phyloP scores from a whole-genome alignment of 2,329 filamentous ascomycete species.

The Cyclaneusma minus region DNA sequence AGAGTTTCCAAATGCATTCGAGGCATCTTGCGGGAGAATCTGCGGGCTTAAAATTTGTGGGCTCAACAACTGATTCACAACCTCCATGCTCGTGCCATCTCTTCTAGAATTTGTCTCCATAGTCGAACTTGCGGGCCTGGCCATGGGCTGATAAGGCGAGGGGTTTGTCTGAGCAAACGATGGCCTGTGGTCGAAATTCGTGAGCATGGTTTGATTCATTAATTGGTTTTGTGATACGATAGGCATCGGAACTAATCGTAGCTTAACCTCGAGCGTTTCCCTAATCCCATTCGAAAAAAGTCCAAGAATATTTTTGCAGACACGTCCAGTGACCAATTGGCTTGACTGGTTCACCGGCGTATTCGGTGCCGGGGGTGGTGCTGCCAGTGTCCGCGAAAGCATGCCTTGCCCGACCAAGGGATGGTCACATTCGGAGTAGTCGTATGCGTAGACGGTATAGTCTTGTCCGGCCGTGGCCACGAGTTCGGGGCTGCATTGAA shows the following conservation, averaged over 20 bases:
- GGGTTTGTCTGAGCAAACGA: conserved; percentile 9
- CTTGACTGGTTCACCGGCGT: conserved; percentile 44
- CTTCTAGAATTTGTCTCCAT: conserved; percentile 7
- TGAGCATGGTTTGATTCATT: conserved; percentile 12
- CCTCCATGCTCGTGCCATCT: conserved; percentile 17
- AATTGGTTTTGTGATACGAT: conserved; percentile 40
- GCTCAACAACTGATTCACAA: conserved; percentile 22
- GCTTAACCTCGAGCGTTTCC: conserved; percentile 84
- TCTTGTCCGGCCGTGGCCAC: conserved; percentile 54
- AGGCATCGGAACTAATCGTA: conserved; percentile 67
- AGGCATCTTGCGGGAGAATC: conserved; percentile 39
- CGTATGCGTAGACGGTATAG: conserved; percentile 93
- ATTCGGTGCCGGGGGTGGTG: conserved; percentile 35
- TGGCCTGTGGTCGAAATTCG: conserved; percentile 12
- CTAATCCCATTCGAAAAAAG: conserved; percentile 70
- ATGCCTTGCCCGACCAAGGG: conserved; percentile 92
- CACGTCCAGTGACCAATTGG: conserved; percentile 69
- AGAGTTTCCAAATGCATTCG: no score
- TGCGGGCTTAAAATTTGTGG: conserved; percentile 38
- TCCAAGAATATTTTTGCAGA: conserved; percentile 72
- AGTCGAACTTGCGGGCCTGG: no score
- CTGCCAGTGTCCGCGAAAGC: conserved; percentile 65
- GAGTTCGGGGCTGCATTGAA: conserved; percentile 70
- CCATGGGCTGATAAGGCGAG: background rate
- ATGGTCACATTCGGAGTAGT: conserved; percentile 88